Conservation (phyloP, 176 grass and related monocot species). For the Thalia dealbata region DNA sequence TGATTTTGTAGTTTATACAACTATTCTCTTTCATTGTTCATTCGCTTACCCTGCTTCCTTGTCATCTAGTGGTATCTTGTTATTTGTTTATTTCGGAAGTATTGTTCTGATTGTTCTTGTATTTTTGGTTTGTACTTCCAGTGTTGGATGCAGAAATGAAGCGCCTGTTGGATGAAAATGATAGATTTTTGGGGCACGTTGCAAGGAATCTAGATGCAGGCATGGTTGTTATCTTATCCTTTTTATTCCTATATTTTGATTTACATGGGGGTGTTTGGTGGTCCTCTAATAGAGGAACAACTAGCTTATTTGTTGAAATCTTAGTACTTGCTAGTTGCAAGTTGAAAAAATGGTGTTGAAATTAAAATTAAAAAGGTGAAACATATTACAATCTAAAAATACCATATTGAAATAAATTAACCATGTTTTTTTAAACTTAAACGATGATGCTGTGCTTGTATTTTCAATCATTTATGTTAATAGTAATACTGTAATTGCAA, state of each 20-base stretch:
- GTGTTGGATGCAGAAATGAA: not conserved
- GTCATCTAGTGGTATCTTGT: not conserved
- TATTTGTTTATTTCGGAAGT: not conserved
- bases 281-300: too few species aligned
- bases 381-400: too few species aligned
- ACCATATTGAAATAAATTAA: too few species aligned
- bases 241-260: not conserved
- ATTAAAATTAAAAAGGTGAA: too few species aligned
- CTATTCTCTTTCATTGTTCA: not conserved
- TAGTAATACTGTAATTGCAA: too few species aligned
- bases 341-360: too few species aligned
- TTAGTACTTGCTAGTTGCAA: too few species aligned
- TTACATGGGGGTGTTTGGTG: not conserved
- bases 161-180: not conserved
- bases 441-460: too few species aligned
- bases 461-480: too few species aligned
- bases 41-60: not conserved
- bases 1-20: too few species aligned
- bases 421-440: too few species aligned
- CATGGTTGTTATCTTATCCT: slow-evolving; percentile 8
- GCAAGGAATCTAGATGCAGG: not conserved
- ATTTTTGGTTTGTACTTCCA: not conserved
- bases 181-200: not conserved
- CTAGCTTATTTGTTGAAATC: too few species aligned
- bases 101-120: not conserved